Base-by-base conservation (phyloP, 2,329 filamentous ascomycete genomes). In the Cordyceps pruinosa region DNA sequence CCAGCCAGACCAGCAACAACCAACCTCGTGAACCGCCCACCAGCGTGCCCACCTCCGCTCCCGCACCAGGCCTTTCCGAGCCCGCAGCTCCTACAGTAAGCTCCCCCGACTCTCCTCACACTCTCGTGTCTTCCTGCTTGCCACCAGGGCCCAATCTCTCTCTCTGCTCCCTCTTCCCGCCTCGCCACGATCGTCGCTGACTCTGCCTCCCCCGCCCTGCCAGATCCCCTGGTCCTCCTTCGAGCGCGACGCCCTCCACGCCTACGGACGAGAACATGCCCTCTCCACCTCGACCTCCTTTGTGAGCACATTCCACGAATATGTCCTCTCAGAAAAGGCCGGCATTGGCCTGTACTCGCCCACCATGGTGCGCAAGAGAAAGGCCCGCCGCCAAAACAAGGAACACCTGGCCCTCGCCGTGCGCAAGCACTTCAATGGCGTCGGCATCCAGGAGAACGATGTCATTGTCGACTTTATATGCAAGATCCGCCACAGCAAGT, bases 361-460 rank as follows among this genome's bases (percentile, higher is more conserved):
- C 6, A 91, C 88, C 25, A 90, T 91, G 84, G 83, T 85, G 44
- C 76, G 86, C 58, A 80, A 78, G 63, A 83, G 82, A 62, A 77
- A 83, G 47, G 78, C 84, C 65, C 76, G 85, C 53, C 79, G 87
- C 56, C 85, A 91, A 68, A 82, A 81, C 65, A 88, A 88, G 68
- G 85, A 90, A 37, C 81, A 88, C 62, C 76, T 95, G 56, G 87
- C 87, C 9, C 78, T 84, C 62, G 79, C 83, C 2, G 87, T 92
- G 49, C 80, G 89, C 62, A 92, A 90, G 69, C 88, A 94, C 72
- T 94, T 94, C 74, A 94, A 94, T 68, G 84, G 83, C 34, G 78
- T 89, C 62, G 87, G 87, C 17, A 83, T 93, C 41, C 86, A 85
- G 62, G 90, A 95, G 74, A 90, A 86, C 67, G 89, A 94, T 65